phyloP scores from a whole-genome alignment of 2,329 filamentous ascomycete species.

The Ploettnerulaceae sp. region DNA sequence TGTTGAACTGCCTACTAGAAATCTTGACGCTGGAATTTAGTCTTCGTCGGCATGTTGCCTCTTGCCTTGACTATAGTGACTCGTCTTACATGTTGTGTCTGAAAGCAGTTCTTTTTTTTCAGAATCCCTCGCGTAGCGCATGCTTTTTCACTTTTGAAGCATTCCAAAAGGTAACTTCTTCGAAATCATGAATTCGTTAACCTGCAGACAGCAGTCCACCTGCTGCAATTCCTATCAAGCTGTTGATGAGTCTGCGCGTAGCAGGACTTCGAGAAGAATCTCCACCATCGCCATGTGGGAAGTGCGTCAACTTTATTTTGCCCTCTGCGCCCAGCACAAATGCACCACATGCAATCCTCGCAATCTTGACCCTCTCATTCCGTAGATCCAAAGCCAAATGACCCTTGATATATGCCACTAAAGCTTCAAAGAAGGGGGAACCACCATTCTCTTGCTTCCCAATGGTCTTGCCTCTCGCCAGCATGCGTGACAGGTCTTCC shows the following conservation, averaged over 20 bases:
- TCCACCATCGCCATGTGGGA: conserved; percentile 13
- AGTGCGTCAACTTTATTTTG: conserved; percentile 37
- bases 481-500: conserved; percentile 36
- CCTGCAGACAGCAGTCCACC: conserved; percentile 12
- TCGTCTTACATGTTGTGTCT: too few species aligned
- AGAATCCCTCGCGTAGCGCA: too few species aligned
- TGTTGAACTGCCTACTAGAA: too few species aligned
- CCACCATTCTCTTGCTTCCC: conserved; percentile 5
- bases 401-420: conserved; percentile 36
- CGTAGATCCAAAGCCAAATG: conserved; percentile 40
- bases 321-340: conserved; percentile 39
- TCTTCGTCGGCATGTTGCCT: too few species aligned
- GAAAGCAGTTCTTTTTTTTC: too few species aligned
- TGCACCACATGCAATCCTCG: conserved; percentile 38
- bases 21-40: too few species aligned
- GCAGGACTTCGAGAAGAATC: conserved; percentile 21
- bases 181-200: too few species aligned
- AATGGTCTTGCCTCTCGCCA: conserved; percentile 25
- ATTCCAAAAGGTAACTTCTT: too few species aligned
- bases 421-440: conserved; percentile 38
- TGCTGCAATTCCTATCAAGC: conserved; percentile 21
- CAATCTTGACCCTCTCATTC: conserved; percentile 38
- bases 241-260: conserved; percentile 22
- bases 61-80: too few species aligned
- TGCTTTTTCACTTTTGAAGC: too few species aligned